Base-by-base conservation (phyloP, 352 stramenopile species). In the Salisapilia sapeloensis region DNA sequence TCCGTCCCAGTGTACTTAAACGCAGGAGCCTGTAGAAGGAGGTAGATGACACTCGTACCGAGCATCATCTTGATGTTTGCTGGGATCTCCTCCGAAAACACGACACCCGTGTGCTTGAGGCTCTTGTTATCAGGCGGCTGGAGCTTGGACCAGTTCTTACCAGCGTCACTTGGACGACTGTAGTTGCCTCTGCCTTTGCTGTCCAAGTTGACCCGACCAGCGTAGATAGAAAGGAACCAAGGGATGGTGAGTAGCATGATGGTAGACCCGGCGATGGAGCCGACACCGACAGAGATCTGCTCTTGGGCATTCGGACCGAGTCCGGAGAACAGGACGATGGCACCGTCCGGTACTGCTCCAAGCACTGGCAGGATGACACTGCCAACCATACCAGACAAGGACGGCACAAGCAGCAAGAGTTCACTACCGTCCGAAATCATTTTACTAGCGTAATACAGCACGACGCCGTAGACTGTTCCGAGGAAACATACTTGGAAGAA, bases 171-270 rank as follows among this genome's bases (percentile, higher is more conserved):
- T 27, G 69, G 70, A 8, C 65, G 61, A 25, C 78, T 49, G 44
- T 95, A 95, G 44, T 78, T 87, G 39, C 75, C 80, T 29, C 70
- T 56, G 11, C 78, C 86, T 19, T 87, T 56, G 16, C 63, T 56
- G 41, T 93, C 77, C 29, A 98, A 76, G 66, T 97, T 89, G 16
- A 99, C 93, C 29, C 93, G 84, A 3, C 93, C 94, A 11, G 71
- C 82, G 37, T 84, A 91, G 16, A 97, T 52, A 35, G 77, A 91
- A 14, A 98, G 59, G 17, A 70, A 87, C 86, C 91, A 98, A n/a
- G 95, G 93, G 26, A 99, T 92, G n/a, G 94, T 99, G 38, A 99
- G 66, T 41, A 99, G 65, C 91, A 99, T 98, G 51, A 98, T 98
- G n/a, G 93, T 98, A 22, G 83, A 97, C 33, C 94, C 95, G 1